A percentile compares a stretch with the other conserved stretches of the same genome.
Evolutionary conservation across 208 protist species (phyloP).

Genomic region (Trypanosoma theileri): DNA sequence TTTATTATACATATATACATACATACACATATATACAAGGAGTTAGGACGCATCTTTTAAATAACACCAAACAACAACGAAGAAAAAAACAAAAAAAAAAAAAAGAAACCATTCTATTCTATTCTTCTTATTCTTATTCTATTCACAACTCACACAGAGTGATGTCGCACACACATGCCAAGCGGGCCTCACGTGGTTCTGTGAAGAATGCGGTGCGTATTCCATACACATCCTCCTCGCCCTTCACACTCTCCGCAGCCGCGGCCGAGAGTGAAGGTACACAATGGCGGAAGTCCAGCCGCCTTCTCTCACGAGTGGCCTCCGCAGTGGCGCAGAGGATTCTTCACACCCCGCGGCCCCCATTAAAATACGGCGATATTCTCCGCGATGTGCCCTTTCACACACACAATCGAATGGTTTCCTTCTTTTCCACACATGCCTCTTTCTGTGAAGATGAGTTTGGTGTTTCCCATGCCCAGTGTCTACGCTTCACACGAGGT

Average conservation of each 20-base stretch:
- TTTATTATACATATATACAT: too few species aligned
- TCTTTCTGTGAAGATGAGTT: conserved; percentile 61
- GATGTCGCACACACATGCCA: conserved; percentile 15
- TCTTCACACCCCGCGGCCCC: background rate
- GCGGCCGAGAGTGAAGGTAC: background rate
- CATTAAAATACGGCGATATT: conserved; percentile 47
- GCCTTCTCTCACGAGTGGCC: conserved; percentile 18
- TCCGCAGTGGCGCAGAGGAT: conserved; percentile 13
- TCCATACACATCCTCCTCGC: conserved; percentile 35
- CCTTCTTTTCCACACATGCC: conserved; percentile 71
- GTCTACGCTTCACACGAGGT: conserved; percentile 36
- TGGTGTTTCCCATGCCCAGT: conserved; percentile 56
- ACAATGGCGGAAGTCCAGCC: background rate
- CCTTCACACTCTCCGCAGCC: background rate
- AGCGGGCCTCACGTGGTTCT: conserved; percentile 20
- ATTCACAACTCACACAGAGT: background rate
- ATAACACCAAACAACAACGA: too few species aligned
- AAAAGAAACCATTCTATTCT: too few species aligned
- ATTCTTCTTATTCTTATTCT: too few species aligned
- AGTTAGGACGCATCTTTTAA: too few species aligned
- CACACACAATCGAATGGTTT: conserved; percentile 42
- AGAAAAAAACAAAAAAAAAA: too few species aligned
- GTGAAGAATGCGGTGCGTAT: conserved; percentile 22
- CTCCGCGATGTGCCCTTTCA: conserved; percentile 74
- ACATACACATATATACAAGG: too few species aligned